Conservation (phyloP, 1,139 yeast genomes). For the Sugiyamaella paludigena region DNA sequence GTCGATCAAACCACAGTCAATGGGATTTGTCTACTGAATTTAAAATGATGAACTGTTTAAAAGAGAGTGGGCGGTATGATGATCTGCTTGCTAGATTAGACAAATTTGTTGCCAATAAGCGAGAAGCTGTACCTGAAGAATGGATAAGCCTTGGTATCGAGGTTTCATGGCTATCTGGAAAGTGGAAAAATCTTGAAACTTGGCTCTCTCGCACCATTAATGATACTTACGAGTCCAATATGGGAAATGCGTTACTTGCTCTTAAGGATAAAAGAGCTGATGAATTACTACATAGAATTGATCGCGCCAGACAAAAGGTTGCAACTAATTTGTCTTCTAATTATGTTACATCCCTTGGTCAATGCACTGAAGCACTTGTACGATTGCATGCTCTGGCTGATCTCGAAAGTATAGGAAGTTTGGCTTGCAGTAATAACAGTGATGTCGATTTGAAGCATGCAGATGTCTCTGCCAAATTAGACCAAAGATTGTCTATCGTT, state of each 20-base stretch:
- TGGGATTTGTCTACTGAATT: conserved; percentile 39
- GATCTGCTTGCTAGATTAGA: conserved; percentile 40
- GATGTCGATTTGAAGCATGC: conserved; percentile 22
- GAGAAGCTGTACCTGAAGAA: conserved; percentile 19
- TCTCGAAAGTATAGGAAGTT: conserved; percentile 40
- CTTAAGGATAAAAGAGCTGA: conserved; percentile 39
- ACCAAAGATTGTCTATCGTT: conserved; percentile 34
- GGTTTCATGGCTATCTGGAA: conserved; percentile 69
- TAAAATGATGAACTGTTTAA: conserved; percentile 52
- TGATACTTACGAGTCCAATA: conserved; percentile 54
- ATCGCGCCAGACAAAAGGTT: conserved; percentile 53
- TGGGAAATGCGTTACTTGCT: conserved; percentile 59
- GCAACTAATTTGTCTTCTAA: conserved; percentile 63
- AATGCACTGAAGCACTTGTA: conserved; percentile 55
- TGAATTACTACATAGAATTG: conserved; percentile 43
- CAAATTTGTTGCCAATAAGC: conserved; percentile 1
- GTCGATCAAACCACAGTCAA: conserved; percentile 16
- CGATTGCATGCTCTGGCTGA: conserved; percentile 74
- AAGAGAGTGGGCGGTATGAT: conserved; percentile 58
- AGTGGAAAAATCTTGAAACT: conserved; percentile 47
- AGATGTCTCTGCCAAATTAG: conserved; percentile 32
- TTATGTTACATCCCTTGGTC: conserved; percentile 59
- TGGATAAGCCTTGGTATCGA: conserved; percentile 62
- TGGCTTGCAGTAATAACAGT: conserved; percentile 27
- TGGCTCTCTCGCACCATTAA: conserved; percentile 48